phyloP scores from a whole-genome alignment of 345 rosid species.

The Rhizophora mangle region DNA sequence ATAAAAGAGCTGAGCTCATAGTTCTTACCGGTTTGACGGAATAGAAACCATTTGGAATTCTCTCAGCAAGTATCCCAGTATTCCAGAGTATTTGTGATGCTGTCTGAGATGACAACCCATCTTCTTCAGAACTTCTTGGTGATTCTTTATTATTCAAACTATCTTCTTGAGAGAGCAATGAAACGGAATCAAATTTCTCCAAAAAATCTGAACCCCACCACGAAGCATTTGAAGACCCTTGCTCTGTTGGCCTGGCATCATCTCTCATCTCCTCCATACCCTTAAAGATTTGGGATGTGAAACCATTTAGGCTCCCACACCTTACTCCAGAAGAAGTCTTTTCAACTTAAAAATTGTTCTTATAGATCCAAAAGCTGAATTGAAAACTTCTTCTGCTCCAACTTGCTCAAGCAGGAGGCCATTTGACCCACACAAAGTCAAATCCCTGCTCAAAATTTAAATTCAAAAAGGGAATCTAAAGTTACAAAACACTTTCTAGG shows the following conservation, averaged over 20 bases:
- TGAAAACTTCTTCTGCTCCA: slow-evolving; percentile 31
- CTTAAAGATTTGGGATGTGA: slow-evolving; percentile 46
- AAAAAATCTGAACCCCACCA: slow-evolving; percentile 93
- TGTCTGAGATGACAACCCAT: slow-evolving; percentile 57
- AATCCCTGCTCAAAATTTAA: slow-evolving; percentile 4
- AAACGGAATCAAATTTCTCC: slow-evolving; percentile 69
- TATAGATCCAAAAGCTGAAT: slow-evolving; percentile 29
- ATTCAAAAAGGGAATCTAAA: neutral
- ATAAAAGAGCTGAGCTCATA: neutral
- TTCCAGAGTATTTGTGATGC: slow-evolving; percentile 94
- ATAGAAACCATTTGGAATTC: slow-evolving; percentile 91
- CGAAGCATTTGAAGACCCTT: slow-evolving; percentile 59
- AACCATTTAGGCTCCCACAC: slow-evolving; percentile 56
- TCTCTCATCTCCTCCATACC: slow-evolving; percentile 81
- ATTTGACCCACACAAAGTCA: slow-evolving; percentile 40
- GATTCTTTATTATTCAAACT: slow-evolving; percentile 53
- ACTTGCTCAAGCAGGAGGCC: slow-evolving; percentile 46
- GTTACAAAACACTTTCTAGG: neutral
- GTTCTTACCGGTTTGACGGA: slow-evolving; percentile 54
- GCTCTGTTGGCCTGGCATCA: slow-evolving; percentile 63
- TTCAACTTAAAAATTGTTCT: slow-evolving; percentile 28
- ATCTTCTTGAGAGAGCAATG: slow-evolving; percentile 74
- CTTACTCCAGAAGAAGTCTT: slow-evolving; percentile 52
- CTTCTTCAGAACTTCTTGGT: slow-evolving; percentile 59
- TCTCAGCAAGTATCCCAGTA: slow-evolving; percentile 80